Conservation (phyloP, 2,329 filamentous ascomycete genomes). For the Claviceps lovelessii region DNA sequence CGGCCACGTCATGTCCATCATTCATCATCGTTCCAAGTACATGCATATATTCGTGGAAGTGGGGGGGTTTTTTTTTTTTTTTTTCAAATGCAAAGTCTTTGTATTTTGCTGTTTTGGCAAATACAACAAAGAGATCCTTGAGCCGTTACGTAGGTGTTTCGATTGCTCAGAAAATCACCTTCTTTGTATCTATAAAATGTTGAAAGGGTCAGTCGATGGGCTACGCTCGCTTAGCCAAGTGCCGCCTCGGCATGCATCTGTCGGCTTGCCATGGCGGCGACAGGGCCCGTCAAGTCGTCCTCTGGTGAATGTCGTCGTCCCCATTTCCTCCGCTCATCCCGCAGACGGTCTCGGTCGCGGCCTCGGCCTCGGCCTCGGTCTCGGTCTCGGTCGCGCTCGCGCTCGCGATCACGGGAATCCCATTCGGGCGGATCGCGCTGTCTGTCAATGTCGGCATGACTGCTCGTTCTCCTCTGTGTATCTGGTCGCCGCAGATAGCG, state of each 20-base stretch:
- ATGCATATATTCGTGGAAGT: no score
- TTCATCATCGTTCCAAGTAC: neutral
- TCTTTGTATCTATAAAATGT: no score
- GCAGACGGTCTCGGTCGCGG: slow-evolving; percentile 12
- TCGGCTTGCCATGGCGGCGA: slow-evolving; percentile 18
- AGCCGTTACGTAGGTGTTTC: no score
- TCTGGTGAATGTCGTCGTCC: slow-evolving; percentile 20
- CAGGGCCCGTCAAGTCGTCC: slow-evolving; percentile 17
- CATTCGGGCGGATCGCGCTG: slow-evolving; percentile 21
- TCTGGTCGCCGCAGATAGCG: slow-evolving; percentile 26
- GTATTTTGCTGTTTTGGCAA: no score
- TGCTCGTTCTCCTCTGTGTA: slow-evolving; percentile 30
- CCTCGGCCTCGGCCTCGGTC: no score
- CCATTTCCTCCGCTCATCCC: slow-evolving; percentile 22
- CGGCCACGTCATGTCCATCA: neutral
- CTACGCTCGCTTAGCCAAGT: slow-evolving; percentile 8
- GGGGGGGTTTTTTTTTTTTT: no score
- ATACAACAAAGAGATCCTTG: no score
- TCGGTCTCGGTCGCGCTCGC: slow-evolving; percentile 10
- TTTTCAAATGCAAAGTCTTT: no score
- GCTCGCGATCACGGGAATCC: slow-evolving; percentile 12
- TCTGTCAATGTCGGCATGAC: slow-evolving; percentile 34
- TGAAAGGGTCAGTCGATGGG: neutral
- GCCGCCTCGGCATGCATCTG: slow-evolving; percentile 20
- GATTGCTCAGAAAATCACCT: no score